phyloP scores from a whole-genome alignment of 495 filamentous ascomycete species.

The Penicillium paradoxum region DNA sequence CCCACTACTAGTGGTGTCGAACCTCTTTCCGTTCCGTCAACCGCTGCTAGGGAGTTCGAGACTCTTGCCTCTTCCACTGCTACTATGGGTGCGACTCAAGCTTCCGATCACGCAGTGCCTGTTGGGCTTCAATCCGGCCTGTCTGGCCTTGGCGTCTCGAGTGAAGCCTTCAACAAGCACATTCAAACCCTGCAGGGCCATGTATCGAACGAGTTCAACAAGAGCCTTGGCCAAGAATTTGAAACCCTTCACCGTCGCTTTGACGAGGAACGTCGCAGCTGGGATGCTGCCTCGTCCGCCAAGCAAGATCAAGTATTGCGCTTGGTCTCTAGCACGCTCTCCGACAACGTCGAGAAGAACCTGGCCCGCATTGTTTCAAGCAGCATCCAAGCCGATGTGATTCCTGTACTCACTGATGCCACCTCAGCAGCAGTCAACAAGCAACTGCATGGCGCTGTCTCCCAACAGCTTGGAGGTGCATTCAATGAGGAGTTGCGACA shows the following conservation, averaged over 20 bases:
- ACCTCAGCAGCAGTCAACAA: constrained; percentile 53
- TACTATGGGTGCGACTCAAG: constrained; percentile 5
- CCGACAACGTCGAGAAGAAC: constrained; percentile 82
- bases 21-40: constrained; percentile 11
- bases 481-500: constrained; percentile 53
- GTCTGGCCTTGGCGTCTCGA: constrained; percentile 22
- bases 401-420: constrained; percentile 52
- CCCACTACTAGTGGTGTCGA: constrained; percentile 16
- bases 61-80: constrained; percentile 15
- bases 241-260: constrained; percentile 56
- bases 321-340: constrained; percentile 79
- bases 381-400: constrained; percentile 60
- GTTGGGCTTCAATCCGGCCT: neutral
- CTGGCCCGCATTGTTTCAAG: constrained; percentile 63
- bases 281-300: constrained; percentile 59
- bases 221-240: constrained; percentile 52
- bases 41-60: constrained; percentile 13
- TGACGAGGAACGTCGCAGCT: constrained; percentile 59
- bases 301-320: constrained; percentile 77
- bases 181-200: constrained; percentile 51
- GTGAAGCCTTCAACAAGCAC: constrained; percentile 45
- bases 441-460: constrained; percentile 51
- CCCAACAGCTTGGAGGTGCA: constrained; percentile 43
- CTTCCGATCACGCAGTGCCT: constrained; percentile 3
- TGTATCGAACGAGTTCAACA: constrained; percentile 52